These are phyloP conservation scores for Hypoxylon fuscum DNA, from an alignment of 495 filamentous ascomycete genomes.

Conservation along the genomic window DNA sequence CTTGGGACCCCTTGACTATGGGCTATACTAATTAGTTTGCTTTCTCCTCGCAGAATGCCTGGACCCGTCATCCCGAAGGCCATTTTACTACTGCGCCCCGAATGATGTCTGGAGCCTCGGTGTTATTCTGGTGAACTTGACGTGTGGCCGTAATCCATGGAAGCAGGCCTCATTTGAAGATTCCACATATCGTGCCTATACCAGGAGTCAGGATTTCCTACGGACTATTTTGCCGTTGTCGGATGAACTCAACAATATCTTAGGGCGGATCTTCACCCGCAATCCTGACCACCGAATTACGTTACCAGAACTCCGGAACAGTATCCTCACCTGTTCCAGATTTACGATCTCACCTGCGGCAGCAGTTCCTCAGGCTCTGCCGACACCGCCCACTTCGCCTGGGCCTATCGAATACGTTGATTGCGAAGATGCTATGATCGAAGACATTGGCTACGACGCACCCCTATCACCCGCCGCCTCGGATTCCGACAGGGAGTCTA, in stretches of 20 bases:
- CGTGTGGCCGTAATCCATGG: constrained; percentile 98
- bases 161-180: constrained; percentile 93
- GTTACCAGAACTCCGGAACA: constrained; percentile 78
- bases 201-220: constrained; percentile 86
- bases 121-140: constrained; percentile 96
- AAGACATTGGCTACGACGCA: constrained; percentile 47
- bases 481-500: constrained; percentile 55
- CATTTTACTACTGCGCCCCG: constrained; percentile 88
- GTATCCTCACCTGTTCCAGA: constrained; percentile 78
- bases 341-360: constrained; percentile 67
- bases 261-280: constrained; percentile 88
- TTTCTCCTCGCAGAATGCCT: constrained; percentile 80
- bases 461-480: constrained; percentile 53
- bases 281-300: constrained; percentile 87
- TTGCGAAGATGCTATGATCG: constrained; percentile 52
- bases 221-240: constrained; percentile 93
- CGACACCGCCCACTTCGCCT: constrained; percentile 50
- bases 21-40: constrained; percentile 42
- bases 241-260: constrained; percentile 85
- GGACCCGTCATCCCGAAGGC: constrained; percentile 79
- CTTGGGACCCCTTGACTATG: constrained; percentile 16
- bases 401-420: constrained; percentile 55
- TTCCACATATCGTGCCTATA: constrained; percentile 92
- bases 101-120: constrained; percentile 99
- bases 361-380: constrained; percentile 35